Conservation (phyloP, 2,329 filamentous ascomycete genomes). For the Botrytis medusae region DNA sequence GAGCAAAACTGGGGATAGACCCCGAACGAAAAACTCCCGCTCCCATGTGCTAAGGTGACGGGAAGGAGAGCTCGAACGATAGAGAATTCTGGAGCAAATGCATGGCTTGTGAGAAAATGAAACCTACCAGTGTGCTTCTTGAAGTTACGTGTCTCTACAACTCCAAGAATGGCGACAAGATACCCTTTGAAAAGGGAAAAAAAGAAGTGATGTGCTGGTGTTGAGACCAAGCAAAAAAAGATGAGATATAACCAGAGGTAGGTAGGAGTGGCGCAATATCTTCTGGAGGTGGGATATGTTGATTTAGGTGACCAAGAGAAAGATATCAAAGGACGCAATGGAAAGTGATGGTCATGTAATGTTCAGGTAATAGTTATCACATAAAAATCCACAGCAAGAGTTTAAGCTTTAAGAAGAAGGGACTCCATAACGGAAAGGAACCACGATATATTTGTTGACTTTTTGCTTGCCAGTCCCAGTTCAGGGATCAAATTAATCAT, state of each 20-base stretch:
- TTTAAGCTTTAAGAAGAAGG: neutral
- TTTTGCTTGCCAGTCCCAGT: neutral
- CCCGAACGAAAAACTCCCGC: neutral
- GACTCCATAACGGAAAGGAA: neutral
- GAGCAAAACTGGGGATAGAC: too few relatives aligned
- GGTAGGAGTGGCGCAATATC: neutral
- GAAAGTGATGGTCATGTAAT: neutral
- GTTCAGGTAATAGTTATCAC: constrained; percentile 2
- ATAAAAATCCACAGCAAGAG: neutral
- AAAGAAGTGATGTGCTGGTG: constrained; percentile 6
- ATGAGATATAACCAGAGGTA: neutral
- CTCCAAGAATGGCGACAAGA: neutral
- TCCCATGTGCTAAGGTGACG: neutral
- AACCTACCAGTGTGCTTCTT: neutral
- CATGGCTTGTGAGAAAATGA: neutral
- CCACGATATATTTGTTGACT: neutral
- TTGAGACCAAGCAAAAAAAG: constrained; percentile 10
- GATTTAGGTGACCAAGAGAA: neutral
- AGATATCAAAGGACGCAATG: neutral
- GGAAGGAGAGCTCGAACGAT: neutral
- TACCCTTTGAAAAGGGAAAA: neutral
- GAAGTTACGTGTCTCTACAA: neutral
- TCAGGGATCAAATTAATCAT: neutral
- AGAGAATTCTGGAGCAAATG: neutral
- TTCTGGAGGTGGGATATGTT: neutral